Percentiles rank a stretch among this genome's conserved stretches.
phyloP scores from a whole-genome alignment of 1,284 basidiomycete species.

The Heterobasidion annosum region DNA sequence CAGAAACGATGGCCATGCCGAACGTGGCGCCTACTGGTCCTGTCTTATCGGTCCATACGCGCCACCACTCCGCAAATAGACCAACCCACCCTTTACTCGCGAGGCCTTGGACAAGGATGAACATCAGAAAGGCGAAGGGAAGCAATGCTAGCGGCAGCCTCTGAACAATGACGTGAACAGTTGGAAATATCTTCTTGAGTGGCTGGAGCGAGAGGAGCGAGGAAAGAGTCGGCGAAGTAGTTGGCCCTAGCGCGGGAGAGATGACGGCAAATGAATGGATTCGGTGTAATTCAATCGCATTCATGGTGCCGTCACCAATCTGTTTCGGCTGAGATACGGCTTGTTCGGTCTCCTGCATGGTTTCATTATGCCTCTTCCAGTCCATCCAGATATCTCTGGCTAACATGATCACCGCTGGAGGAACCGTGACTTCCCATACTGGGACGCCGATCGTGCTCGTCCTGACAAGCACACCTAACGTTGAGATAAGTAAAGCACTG shows the following conservation, averaged over 20 bases:
- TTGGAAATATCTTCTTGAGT: slow-evolving; percentile 52
- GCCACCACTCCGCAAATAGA: slow-evolving; percentile 75
- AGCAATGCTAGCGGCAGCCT: slow-evolving; percentile 76
- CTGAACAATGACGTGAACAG: slow-evolving; percentile 58
- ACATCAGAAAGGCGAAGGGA: slow-evolving; percentile 93
- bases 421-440: slow-evolving; percentile 83
- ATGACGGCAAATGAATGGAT: not conserved
- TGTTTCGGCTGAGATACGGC: not conserved
- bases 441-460: slow-evolving; percentile 35
- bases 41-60: slow-evolving; percentile 32
- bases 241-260: not conserved
- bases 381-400: slow-evolving; percentile 22
- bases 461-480: slow-evolving; percentile 48
- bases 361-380: slow-evolving; percentile 11
- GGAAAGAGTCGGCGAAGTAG: not conserved
- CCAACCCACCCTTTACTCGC: slow-evolving; percentile 86
- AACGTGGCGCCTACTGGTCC: slow-evolving; percentile 34
- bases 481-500: slow-evolving; percentile 31
- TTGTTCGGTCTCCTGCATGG: not conserved
- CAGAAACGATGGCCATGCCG: slow-evolving; percentile 38
- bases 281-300: not conserved
- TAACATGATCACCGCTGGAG: slow-evolving; percentile 58
- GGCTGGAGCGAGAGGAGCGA: slow-evolving; percentile 11
- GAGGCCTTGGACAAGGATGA: slow-evolving; percentile 87
- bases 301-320: not conserved